Evolutionary conservation across 2,329 filamentous ascomycete genomes (phyloP), one percentile per base, ranked within the genome.

Genomic region (Hymenoscyphus occultus): DNA sequence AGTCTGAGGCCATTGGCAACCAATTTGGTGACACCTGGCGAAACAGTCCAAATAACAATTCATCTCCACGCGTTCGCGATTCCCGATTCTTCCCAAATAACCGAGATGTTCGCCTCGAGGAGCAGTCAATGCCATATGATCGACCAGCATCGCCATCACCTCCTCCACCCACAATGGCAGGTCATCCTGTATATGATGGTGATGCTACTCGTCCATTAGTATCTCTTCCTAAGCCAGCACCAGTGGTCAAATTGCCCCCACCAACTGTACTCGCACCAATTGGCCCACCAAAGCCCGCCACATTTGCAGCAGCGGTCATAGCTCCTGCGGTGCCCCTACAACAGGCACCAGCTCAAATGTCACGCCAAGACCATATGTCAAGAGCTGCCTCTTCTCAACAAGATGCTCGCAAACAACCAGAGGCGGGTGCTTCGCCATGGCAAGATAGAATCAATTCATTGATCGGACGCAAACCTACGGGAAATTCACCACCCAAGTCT

Each of bases 391-490:
- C 79, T 42, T 76, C 78, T 31, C 71, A 74, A 61, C 74, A 80
- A 45, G 81, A 78, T 66, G 78, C 79, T 16, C 80, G 71, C 39
- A 69, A 68, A 64, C 35, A 39, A 12, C 68, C 71, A 42, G 68
- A 71, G 39, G 60, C 69, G 60, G 39, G 67, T 28, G 68, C 60
- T 78, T 76, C 65, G 71, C 79, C 83, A 63, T 94, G 93, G 93
- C 92, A 96, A 76, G 89, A 90, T 71, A 88, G 88, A 72, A 93
- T 97, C 76, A 93, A 96, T 76, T 88, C 84, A 57, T 83, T 97
- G 56, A 85, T 87, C 70, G 86, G 86, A n/a, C 80, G 80, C 48
- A 93, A 90, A 28, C 19, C 19, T 22, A 54, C 48, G 4, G 48
- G 48, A 74, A 82, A 86, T 5, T 73, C 77, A 7, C 81, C 81